A percentile compares a stretch with the other conserved stretches of the same genome.
Evolutionary conservation across 805 yeast species (phyloP).

Genomic region (Candida ascalaphidarum): DNA sequence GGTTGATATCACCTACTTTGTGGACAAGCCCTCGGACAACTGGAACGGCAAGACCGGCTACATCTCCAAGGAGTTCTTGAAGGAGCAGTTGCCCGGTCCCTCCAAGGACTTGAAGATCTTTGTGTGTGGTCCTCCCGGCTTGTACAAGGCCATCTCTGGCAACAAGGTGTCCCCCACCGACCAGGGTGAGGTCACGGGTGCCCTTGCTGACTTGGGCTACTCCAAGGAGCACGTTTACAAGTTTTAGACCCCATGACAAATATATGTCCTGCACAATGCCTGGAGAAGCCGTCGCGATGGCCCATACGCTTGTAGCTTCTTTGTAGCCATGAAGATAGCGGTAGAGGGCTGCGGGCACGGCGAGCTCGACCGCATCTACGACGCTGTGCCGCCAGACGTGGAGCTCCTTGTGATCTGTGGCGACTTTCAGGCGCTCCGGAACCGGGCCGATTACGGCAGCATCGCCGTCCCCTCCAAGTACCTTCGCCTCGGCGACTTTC

Average conservation of each 20-base stretch:
- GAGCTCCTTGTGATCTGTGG: slow-evolving; percentile 70
- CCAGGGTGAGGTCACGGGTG: slow-evolving; percentile 92
- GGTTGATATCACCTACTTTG: slow-evolving; percentile 69
- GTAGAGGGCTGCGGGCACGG: slow-evolving; percentile 93
- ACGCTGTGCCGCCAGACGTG: slow-evolving; percentile 6
- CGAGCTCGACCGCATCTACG: slow-evolving; percentile 53
- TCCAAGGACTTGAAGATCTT: slow-evolving; percentile 55
- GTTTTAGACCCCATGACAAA: slow-evolving; percentile 36
- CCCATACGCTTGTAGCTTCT: no score
- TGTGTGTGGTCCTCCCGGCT: slow-evolving; percentile 93
- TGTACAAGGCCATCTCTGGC: slow-evolving; percentile 86
- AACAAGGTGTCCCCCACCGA: slow-evolving; percentile 75
- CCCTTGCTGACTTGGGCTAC: slow-evolving; percentile 82
- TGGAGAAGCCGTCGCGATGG: no score
- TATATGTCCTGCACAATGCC: not conserved
- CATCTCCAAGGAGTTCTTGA: slow-evolving; percentile 69
- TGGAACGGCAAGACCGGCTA: slow-evolving; percentile 62
- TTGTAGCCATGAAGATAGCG: slow-evolving; percentile 34
- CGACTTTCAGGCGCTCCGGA: slow-evolving; percentile 80
- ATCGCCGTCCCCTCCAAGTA: slow-evolving; percentile 79
- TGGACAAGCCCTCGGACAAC: slow-evolving; percentile 50
- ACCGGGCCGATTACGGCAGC: slow-evolving; percentile 52
- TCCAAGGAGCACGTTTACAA: slow-evolving; percentile 82
- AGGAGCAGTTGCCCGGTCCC: slow-evolving; percentile 55
- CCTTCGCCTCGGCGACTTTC: slow-evolving; percentile 70